These are phyloP conservation scores for Camelina neglecta DNA, from an alignment of 345 rosid species.

Conservation along the genomic window DNA sequence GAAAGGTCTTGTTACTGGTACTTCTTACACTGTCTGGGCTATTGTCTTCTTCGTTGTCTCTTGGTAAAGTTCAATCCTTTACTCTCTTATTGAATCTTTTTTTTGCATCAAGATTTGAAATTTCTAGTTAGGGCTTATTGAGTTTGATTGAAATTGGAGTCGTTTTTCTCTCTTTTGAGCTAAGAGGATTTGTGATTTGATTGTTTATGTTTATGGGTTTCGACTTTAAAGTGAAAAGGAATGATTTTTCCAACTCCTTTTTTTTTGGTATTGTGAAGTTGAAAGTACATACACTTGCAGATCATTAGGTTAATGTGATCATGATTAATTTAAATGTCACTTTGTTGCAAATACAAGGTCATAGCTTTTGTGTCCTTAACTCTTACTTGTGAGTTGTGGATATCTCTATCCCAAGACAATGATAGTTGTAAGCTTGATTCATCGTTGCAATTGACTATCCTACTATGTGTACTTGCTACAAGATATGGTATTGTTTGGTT, in stretches of 20 bases:
- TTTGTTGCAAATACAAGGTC: conserved; percentile 8
- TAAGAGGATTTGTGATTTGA: conserved; percentile 5
- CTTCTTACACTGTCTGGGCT: conserved; percentile 62
- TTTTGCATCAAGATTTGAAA: background rate
- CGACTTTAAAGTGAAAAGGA: background rate
- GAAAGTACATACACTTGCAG: conserved; percentile 2
- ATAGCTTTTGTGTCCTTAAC: background rate
- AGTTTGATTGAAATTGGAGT: conserved; percentile 3
- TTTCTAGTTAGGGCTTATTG: background rate
- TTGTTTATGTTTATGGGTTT: conserved; percentile 1
- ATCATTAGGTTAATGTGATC: background rate
- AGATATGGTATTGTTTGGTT: background rate
- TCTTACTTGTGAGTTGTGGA: background rate
- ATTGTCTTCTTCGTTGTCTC: conserved; percentile 82
- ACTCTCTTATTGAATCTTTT: background rate
- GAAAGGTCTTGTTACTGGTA: conserved; percentile 72
- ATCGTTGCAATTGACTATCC: background rate
- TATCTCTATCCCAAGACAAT: background rate
- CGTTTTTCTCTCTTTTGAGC: background rate
- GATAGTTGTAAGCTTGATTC: conserved; percentile 2
- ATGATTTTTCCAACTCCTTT: background rate
- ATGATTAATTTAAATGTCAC: background rate
- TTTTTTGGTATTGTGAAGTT: background rate
- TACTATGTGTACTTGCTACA: background rate
- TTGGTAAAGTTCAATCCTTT: conserved; percentile 57